Percentiles rank a stretch among this genome's conserved stretches.
Conservation (phyloP, 2,329 filamentous ascomycete species). For the Emergomyces orientalis region DNA sequence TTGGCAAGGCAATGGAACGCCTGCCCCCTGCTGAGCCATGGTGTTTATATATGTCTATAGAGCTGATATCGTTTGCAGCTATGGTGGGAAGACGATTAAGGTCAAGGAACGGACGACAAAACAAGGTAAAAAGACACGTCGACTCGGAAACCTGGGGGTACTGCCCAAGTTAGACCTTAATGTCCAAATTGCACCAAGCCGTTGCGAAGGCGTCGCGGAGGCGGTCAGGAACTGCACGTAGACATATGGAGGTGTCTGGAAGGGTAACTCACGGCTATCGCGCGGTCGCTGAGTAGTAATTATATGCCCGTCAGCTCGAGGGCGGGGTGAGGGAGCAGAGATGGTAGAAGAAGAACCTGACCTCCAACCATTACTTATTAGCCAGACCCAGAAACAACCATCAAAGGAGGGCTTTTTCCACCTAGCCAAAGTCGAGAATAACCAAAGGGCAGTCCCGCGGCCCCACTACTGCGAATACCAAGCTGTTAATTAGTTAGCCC, state of each 20-base stretch:
- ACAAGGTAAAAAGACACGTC: neutral
- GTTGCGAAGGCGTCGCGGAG: neutral
- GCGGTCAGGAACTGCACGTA: neutral
- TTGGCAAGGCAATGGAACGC: conserved; percentile 10
- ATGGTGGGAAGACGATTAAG: neutral
- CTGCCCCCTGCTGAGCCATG: conserved; percentile 7
- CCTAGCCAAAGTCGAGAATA: no score
- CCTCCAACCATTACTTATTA: no score
- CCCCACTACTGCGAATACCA: no score
- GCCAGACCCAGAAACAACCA: neutral
- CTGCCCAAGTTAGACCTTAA: neutral
- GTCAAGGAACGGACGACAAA: neutral
- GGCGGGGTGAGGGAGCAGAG: neutral
- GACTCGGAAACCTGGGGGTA: neutral
- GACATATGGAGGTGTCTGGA: neutral
- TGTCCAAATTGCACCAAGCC: neutral
- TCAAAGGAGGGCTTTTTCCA: neutral
- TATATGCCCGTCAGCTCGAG: neutral
- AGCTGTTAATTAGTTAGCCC: no score
- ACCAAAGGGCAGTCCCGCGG: no score
- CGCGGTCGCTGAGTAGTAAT: neutral
- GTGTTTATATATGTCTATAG: neutral
- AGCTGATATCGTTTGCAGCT: neutral
- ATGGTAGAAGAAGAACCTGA: neutral
- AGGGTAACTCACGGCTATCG: neutral